phyloP scores from a whole-genome alignment of 352 stramenopile species.

The Saprolegnia diclina region DNA sequence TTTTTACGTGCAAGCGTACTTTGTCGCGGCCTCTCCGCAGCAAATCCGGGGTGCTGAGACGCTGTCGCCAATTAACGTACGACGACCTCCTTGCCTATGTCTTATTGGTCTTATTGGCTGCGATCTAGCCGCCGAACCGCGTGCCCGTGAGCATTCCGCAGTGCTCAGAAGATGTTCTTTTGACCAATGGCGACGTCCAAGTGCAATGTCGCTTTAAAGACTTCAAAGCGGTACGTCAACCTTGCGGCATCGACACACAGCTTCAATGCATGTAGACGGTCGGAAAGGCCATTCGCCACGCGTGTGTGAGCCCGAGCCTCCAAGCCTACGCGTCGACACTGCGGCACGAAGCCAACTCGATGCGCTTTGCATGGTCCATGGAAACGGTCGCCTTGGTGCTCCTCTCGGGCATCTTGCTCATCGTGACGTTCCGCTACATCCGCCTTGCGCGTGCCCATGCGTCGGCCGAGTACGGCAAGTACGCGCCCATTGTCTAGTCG shows the following conservation, averaged over 20 bases:
- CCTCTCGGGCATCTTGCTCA: background rate
- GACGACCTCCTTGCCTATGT: slow-evolving; percentile 5
- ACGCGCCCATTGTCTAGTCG: slow-evolving; percentile 6
- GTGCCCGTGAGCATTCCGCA: slow-evolving; percentile 62
- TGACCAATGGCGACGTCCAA: slow-evolving; percentile 38
- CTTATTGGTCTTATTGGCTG: background rate
- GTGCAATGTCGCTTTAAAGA: slow-evolving; percentile 54
- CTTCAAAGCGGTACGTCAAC: slow-evolving; percentile 48
- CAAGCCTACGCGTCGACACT: slow-evolving; percentile 4
- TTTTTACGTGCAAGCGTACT: slow-evolving; percentile 67
- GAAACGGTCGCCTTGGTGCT: slow-evolving; percentile 9
- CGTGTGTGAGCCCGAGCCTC: slow-evolving; percentile 16
- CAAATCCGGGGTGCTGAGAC: slow-evolving; percentile 61
- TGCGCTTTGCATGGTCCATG: slow-evolving; percentile 9
- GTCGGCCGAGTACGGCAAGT: slow-evolving; percentile 1
- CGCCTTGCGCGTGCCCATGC: slow-evolving; percentile 2
- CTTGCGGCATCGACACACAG: background rate
- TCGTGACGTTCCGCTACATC: slow-evolving; percentile 16
- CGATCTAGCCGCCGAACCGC: slow-evolving; percentile 44
- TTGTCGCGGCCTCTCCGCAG: slow-evolving; percentile 56
- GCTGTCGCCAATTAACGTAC: slow-evolving; percentile 54
- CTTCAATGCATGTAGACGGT: background rate
- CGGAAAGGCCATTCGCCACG: slow-evolving; percentile 11
- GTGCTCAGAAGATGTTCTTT: slow-evolving; percentile 55
- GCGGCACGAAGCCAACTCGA: too few species aligned